These are phyloP conservation scores for Mucor saturninus DNA, from an alignment of 371 early-diverging fungal genomes.

Conservation along the genomic window DNA sequence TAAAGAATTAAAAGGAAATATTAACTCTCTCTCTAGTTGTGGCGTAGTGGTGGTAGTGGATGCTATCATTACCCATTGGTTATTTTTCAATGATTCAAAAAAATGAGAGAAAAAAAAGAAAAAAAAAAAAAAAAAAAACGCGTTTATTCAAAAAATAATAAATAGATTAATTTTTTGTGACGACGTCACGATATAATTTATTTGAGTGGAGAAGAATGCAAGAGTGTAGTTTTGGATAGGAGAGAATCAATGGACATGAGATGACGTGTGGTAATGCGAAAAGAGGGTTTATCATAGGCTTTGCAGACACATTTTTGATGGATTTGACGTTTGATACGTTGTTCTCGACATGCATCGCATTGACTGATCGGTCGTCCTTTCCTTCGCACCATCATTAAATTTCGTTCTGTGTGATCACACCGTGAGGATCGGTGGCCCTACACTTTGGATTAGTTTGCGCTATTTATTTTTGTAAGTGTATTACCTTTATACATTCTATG, in stretches of 20 bases:
- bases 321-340: conserved; percentile 14
- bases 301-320: conserved; percentile 30
- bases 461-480: neutral
- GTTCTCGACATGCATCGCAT: conserved; percentile 26
- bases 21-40: neutral
- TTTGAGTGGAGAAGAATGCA: neutral
- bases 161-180: conserved; percentile 6
- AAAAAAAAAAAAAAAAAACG: conserved; percentile 3
- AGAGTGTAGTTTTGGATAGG: conserved; percentile 1
- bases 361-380: conserved; percentile 33
- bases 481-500: conserved; percentile 26
- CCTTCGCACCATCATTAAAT: conserved; percentile 17
- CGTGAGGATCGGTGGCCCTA: conserved; percentile 32
- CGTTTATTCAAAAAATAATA: conserved; percentile 10
- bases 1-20: neutral
- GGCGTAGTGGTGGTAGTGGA: no score
- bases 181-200: neutral
- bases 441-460: neutral
- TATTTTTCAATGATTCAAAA: no score
- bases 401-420: conserved; percentile 27
- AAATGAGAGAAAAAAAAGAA: no score
- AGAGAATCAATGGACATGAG: conserved; percentile 30
- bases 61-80: no score
- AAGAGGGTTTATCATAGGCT: neutral
- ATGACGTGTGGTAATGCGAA: conserved; percentile 1